These are phyloP conservation scores for Daucus carota DNA, from an alignment of 129 eudicot genomes.

Conservation along the genomic window DH1_v3.0 NC_030386.2:18856001-18856500, in stretches of 20 bases:
- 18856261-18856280: neutral
- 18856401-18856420: slow-evolving; percentile 8
- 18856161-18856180: neutral
- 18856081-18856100: slow-evolving; percentile 10
- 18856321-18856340: slow-evolving; percentile 12
- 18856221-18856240: slow-evolving; percentile 7
- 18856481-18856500: neutral
- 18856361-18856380: slow-evolving; percentile 17
- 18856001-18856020: neutral
- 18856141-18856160: neutral
- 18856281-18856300: slow-evolving; percentile 5
- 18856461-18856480: neutral
- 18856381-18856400: slow-evolving; percentile 12
- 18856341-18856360: neutral
- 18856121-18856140: slow-evolving; percentile 15
- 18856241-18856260: slow-evolving; percentile 10
- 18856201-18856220: neutral
- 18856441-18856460: neutral
- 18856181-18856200: neutral
- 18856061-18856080: slow-evolving; percentile 7
- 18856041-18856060: neutral
- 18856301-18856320: slow-evolving; percentile 17
- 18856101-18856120: slow-evolving; percentile 2
- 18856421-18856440: slow-evolving; percentile 2
- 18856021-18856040: neutral